These are phyloP conservation scores for Hymenoscyphus albidus DNA, from an alignment of 2,329 filamentous ascomycete genomes.

Conservation along the genomic window DNA sequence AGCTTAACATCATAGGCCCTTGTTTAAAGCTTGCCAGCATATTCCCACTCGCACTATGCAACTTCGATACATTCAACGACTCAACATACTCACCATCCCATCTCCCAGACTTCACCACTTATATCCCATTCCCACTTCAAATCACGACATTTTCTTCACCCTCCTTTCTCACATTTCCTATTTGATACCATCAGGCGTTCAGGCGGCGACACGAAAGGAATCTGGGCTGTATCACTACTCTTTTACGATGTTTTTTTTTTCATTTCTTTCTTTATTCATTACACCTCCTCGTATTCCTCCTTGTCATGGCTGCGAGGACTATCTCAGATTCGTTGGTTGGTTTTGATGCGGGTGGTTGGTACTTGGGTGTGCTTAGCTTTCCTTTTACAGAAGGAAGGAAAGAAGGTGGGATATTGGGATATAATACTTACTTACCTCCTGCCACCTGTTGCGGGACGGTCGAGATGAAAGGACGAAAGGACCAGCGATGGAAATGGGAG, in stretches of 20 bases:
- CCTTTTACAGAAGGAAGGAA: neutral
- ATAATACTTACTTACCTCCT: conserved; percentile 5
- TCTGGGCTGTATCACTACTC: conserved; percentile 29
- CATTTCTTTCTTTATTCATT: neutral
- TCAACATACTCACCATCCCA: neutral
- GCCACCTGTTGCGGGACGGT: neutral
- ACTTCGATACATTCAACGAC: neutral
- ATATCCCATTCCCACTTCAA: neutral
- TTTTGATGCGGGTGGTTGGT: neutral
- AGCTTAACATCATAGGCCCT: conserved; percentile 5
- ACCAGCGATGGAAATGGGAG: neutral
- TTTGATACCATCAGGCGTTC: conserved; percentile 31
- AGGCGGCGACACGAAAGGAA: neutral
- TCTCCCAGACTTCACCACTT: neutral
- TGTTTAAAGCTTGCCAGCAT: neutral
- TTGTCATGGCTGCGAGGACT: neutral
- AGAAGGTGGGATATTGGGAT: neutral
- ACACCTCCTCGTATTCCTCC: neutral
- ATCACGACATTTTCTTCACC: conserved; percentile 1
- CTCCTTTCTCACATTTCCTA: conserved; percentile 1
- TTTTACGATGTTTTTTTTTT: conserved; percentile 7
- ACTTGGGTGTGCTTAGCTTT: neutral
- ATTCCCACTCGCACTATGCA: neutral
- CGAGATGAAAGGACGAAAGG: neutral
- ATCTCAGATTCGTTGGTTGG: neutral